Percentiles rank a stretch among this genome's conserved stretches.
Conservation (phyloP, 108 stramenopile genomes). For the Nitzschia sp. region DNA sequence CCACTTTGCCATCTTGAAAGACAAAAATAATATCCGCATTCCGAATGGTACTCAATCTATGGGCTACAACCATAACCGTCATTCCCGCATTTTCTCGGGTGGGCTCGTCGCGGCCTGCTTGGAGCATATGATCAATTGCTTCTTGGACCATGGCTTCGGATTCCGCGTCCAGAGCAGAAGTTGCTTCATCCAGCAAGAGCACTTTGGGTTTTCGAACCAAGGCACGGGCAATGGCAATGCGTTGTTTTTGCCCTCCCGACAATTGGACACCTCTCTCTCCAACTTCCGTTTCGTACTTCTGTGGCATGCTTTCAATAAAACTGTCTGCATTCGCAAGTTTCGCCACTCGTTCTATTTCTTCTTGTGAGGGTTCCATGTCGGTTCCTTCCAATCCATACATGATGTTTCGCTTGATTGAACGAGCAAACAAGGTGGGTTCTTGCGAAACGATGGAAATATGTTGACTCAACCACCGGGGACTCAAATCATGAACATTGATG, state of each 20-base stretch:
- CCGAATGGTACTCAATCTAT: slow-evolving; percentile 85
- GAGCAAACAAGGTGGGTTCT: slow-evolving; percentile 86
- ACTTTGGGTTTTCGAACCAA: slow-evolving; percentile 62
- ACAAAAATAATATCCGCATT: slow-evolving; percentile 92
- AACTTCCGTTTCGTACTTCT: slow-evolving; percentile 69
- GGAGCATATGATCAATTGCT: slow-evolving; percentile 77
- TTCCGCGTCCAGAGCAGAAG: slow-evolving; percentile 55
- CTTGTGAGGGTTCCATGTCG: slow-evolving; percentile 47
- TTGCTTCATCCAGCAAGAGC: slow-evolving; percentile 49
- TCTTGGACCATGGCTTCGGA: slow-evolving; percentile 73
- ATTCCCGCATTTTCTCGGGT: slow-evolving; percentile 34
- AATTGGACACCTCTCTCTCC: slow-evolving; percentile 76
- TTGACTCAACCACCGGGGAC: slow-evolving; percentile 44
- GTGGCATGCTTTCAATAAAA: slow-evolving; percentile 63
- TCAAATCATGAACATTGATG: slow-evolving; percentile 43
- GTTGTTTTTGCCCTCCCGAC: slow-evolving; percentile 71
- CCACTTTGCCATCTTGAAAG: slow-evolving; percentile 71
- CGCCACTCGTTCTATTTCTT: slow-evolving; percentile 76
- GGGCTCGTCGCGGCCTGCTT: slow-evolving; percentile 27
- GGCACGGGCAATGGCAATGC: slow-evolving; percentile 87
- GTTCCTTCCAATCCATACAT: slow-evolving; percentile 74
- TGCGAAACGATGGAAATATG: slow-evolving; percentile 77
- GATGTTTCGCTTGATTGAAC: slow-evolving; percentile 83
- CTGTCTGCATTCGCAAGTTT: slow-evolving; percentile 77
- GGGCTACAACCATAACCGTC: slow-evolving; percentile 92